phyloP scores from a whole-genome alignment of 257 asterid genomes.

The Nicotiana undulata region DNA sequence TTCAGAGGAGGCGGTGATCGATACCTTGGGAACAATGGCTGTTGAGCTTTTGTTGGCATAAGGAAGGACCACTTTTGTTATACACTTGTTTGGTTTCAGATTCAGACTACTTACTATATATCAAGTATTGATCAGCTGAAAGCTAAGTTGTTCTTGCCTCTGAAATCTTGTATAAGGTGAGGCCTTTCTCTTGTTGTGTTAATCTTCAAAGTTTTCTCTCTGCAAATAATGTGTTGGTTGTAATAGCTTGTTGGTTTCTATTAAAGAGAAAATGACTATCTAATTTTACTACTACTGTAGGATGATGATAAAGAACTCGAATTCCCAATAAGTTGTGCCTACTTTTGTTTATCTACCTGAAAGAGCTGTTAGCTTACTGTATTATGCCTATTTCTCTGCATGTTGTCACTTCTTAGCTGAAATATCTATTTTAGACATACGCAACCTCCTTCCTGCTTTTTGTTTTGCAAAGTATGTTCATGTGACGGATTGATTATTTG shows the following conservation, averaged over 20 bases:
- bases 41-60: slow-evolving; percentile 20
- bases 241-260: neutral
- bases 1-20: slow-evolving; percentile 33
- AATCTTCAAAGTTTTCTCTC: neutral
- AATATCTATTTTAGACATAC: neutral
- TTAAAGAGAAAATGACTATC: neutral
- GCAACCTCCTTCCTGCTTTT: neutral
- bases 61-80: neutral
- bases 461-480: neutral
- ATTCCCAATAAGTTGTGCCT: neutral
- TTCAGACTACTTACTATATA: neutral
- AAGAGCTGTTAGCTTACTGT: neutral
- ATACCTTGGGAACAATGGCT: slow-evolving; percentile 25
- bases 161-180: slow-evolving; percentile 21
- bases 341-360: neutral
- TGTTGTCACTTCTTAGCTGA: neutral
- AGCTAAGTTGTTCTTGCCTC: slow-evolving; percentile 14
- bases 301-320: neutral
- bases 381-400: neutral
- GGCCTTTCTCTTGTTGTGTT: neutral
- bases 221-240: neutral
- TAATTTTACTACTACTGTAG: neutral
- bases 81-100: slow-evolving; percentile 8
- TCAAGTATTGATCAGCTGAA: slow-evolving; percentile 16
- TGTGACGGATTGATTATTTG: neutral